Conservation (phyloP, 1,139 yeast species). For the Barnettozyma hawaiiensis region DNA sequence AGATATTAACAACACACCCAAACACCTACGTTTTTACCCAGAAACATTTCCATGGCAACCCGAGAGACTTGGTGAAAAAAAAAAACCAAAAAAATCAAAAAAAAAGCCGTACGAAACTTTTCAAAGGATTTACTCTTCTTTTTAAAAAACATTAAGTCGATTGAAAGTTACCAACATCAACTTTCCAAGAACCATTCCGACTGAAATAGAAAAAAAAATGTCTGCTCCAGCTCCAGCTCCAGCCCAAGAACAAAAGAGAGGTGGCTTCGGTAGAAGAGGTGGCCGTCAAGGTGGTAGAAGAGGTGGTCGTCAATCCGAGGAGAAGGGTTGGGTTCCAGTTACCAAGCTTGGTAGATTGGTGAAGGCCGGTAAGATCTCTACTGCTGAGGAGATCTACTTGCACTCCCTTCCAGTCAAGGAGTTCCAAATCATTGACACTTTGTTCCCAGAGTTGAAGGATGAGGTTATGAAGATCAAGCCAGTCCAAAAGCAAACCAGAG, state of each 20-base stretch:
- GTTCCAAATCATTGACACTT: constrained; percentile 95
- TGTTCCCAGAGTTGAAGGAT: constrained; percentile 94
- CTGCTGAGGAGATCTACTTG: constrained; percentile 97
- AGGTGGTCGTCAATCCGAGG: constrained; percentile 80
- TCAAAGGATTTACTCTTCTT: neutral
- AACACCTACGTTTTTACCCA: neutral
- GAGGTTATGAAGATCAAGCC: constrained; percentile 99
- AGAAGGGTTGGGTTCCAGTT: constrained; percentile 99
- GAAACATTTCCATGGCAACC: constrained; percentile 1
- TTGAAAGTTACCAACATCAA: constrained; percentile 88
- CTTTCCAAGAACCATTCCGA: constrained; percentile 91
- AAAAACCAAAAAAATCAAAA: neutral
- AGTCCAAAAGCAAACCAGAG: constrained; percentile 99
- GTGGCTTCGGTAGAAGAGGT: constrained; percentile 65
- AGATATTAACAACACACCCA: neutral
- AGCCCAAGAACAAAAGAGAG: constrained; percentile 51
- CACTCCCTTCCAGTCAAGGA: constrained; percentile 99
- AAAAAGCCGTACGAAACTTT: constrained; percentile 1
- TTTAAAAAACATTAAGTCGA: constrained; percentile 43
- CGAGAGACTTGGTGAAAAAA: neutral
- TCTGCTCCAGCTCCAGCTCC: constrained; percentile 58
- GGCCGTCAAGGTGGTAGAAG: constrained; percentile 56
- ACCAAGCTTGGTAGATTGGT: constrained; percentile 99
- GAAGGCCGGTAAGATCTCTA: constrained; percentile 95
- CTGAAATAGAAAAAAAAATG: constrained; percentile 41